phyloP scores from a whole-genome alignment of 306 rosid species.

The Arachis hypogaea region DNA sequence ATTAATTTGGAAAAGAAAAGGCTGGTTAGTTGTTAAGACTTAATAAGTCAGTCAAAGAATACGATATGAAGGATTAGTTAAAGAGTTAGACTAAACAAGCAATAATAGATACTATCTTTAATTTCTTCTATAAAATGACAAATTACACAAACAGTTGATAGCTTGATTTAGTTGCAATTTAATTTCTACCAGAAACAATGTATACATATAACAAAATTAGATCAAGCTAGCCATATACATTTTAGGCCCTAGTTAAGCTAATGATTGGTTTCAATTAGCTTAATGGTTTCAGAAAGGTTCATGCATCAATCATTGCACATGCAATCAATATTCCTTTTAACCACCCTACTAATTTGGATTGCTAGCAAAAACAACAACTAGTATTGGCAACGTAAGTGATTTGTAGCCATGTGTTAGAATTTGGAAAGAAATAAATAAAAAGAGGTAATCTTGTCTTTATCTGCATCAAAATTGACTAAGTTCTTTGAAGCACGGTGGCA shows the following conservation, averaged over 20 bases:
- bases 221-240: slow-evolving; percentile 49
- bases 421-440: slow-evolving; percentile 17
- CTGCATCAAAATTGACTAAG: slow-evolving; percentile 34
- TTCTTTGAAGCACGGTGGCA: slow-evolving; percentile 38
- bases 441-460: slow-evolving; percentile 44
- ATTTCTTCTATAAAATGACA: slow-evolving; percentile 41
- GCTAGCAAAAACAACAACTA: slow-evolving; percentile 1
- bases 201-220: slow-evolving; percentile 24
- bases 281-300: slow-evolving; percentile 41
- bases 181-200: slow-evolving; percentile 23
- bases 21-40: slow-evolving; percentile 13
- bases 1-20: background rate
- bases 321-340: slow-evolving; percentile 65
- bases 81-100: slow-evolving; percentile 32
- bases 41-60: slow-evolving; percentile 35
- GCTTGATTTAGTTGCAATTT: slow-evolving; percentile 45
- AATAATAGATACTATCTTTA: slow-evolving; percentile 28
- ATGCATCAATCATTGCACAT: slow-evolving; percentile 80
- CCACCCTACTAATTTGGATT: slow-evolving; percentile 48
- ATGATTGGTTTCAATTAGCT: slow-evolving; percentile 47
- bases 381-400: slow-evolving; percentile 42
- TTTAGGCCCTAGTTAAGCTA: slow-evolving; percentile 42
- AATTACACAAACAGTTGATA: slow-evolving; percentile 45
- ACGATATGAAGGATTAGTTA: slow-evolving; percentile 5
- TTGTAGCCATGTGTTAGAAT: slow-evolving; percentile 58